Conservation (phyloP, 208 protist species). For the Herpetomonas tarakana region DNA sequence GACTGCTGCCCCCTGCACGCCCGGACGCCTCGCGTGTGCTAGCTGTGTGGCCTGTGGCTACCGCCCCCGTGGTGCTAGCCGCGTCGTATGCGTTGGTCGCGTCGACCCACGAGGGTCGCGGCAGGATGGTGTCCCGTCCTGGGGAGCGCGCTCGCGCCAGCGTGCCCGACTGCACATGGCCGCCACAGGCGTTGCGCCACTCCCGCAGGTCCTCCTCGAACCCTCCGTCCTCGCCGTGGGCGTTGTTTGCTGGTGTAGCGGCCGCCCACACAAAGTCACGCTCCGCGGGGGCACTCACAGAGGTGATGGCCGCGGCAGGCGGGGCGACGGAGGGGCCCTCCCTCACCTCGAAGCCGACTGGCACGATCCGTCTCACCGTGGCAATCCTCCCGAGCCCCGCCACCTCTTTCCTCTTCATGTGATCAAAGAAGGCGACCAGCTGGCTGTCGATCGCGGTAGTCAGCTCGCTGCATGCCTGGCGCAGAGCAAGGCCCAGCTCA, state of each 20-base stretch:
- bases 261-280: too few species aligned
- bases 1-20: background rate
- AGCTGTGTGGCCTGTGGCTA: too few species aligned
- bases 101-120: background rate
- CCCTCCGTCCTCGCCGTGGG: background rate
- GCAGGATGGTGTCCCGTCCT: background rate
- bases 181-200: too few species aligned
- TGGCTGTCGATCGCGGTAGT: conserved; percentile 30
- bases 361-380: conserved; percentile 12
- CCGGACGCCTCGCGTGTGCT: background rate
- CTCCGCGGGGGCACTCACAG: background rate
- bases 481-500: conserved; percentile 37
- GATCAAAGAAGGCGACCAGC: conserved; percentile 62
- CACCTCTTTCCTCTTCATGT: conserved; percentile 44
- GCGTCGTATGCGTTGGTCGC: background rate
- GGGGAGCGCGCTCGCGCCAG: too few species aligned
- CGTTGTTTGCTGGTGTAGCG: too few species aligned
- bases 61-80: too few species aligned
- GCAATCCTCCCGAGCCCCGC: conserved; percentile 13
- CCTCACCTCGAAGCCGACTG: conserved; percentile 12
- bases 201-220: too few species aligned
- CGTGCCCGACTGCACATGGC: background rate
- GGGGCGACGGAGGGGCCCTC: too few species aligned
- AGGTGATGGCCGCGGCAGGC: too few species aligned
- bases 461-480: conserved; percentile 17